A percentile compares a stretch with the other conserved stretches of the same genome.
phyloP scores from a whole-genome alignment of 345 rosid species.

The Laguncularia racemosa region DNA sequence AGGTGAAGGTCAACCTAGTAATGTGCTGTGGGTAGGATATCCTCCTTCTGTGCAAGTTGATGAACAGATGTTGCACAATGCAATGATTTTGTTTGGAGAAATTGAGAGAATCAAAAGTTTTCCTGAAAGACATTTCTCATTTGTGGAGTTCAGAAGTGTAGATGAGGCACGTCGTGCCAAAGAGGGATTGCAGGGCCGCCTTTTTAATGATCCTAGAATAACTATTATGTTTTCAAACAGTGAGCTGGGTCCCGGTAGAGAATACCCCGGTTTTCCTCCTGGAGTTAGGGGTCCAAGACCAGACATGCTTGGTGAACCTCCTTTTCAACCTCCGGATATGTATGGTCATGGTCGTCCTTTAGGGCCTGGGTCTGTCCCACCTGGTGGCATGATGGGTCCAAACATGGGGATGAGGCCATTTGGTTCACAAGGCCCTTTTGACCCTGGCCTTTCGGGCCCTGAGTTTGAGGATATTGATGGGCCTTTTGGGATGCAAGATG shows the following conservation, averaged over 20 bases:
- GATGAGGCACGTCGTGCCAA: conserved; percentile 96
- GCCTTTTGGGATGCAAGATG: conserved; percentile 23
- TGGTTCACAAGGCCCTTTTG: conserved; percentile 46
- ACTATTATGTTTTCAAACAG: conserved; percentile 77
- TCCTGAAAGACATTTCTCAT: conserved; percentile 73
- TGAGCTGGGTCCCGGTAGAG: conserved; percentile 58
- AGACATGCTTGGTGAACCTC: conserved; percentile 44
- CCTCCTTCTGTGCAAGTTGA: conserved; percentile 89
- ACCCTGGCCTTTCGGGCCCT: conserved; percentile 33
- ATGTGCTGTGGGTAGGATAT: conserved; percentile 84
- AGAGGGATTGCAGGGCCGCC: conserved; percentile 89
- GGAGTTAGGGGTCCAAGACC: conserved; percentile 51
- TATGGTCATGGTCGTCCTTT: conserved; percentile 37
- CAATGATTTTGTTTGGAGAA: conserved; percentile 97
- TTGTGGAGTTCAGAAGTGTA: conserved; percentile 90
- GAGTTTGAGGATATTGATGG: conserved; percentile 44
- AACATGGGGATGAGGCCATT: conserved; percentile 30
- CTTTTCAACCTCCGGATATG: conserved; percentile 34
- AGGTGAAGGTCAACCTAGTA: conserved; percentile 73
- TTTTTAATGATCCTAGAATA: conserved; percentile 86
- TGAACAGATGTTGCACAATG: conserved; percentile 95
- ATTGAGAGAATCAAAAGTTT: conserved; percentile 81
- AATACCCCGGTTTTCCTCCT: conserved; percentile 35
- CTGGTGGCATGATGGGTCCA: conserved; percentile 30
- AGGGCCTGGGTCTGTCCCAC: conserved; percentile 27